phyloP scores from a whole-genome alignment of 1,284 basidiomycete genomes.

The Tremellales sp. region DNA sequence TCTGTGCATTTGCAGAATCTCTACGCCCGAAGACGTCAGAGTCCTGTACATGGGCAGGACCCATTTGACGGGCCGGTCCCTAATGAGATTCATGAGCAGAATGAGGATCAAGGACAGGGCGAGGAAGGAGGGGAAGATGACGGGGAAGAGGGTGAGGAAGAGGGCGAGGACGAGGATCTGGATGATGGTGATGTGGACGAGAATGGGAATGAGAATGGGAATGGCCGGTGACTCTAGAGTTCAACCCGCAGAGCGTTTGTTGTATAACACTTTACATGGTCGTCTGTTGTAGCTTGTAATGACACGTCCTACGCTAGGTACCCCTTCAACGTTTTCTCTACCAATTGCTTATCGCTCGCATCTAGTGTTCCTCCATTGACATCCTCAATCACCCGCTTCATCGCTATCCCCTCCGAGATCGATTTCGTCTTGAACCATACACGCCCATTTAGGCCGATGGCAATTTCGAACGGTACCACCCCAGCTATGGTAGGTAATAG shows the following conservation, averaged over 20 bases:
- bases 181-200: slow-evolving; percentile 1
- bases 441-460: slow-evolving; percentile 52
- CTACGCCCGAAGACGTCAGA: slow-evolving; percentile 31
- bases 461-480: slow-evolving; percentile 50
- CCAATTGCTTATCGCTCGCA: slow-evolving; percentile 24
- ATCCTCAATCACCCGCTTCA: slow-evolving; percentile 41
- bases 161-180: not conserved
- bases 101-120: slow-evolving; percentile 7
- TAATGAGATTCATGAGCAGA: slow-evolving; percentile 42
- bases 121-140: slow-evolving; percentile 5
- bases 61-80: slow-evolving; percentile 45
- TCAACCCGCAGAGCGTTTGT: too few relatives aligned
- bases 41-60: slow-evolving; percentile 28
- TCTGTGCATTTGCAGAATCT: slow-evolving; percentile 33
- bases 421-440: slow-evolving; percentile 51
- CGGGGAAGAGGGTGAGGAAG: slow-evolving; percentile 1
- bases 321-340: slow-evolving; percentile 28
- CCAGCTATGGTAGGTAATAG: slow-evolving; percentile 39
- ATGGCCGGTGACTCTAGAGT: too few relatives aligned
- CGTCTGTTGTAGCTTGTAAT: too few relatives aligned
- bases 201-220: not conserved
- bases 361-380: slow-evolving; percentile 35
- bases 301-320: slow-evolving; percentile 22
- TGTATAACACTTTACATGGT: too few relatives aligned
- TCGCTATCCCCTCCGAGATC: slow-evolving; percentile 44